Conservation (phyloP, 192 early-diverging fungal genomes). For the Coemansia sp. region DNA sequence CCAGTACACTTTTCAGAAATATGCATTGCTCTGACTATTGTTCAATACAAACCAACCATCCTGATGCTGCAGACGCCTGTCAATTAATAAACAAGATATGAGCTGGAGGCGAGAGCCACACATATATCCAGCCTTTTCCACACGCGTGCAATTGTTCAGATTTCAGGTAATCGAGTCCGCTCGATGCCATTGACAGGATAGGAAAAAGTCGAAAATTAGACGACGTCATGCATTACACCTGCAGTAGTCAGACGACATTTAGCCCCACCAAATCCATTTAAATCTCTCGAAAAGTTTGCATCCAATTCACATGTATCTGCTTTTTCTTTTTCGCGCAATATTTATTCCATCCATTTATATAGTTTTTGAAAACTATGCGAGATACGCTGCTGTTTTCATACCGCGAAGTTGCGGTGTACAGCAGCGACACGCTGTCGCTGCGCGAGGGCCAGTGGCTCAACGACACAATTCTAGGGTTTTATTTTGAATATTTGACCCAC, state of each 20-base stretch:
- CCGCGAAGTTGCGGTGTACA: constrained; percentile 33
- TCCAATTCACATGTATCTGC: neutral
- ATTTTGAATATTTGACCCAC: constrained; percentile 48
- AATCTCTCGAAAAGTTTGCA: neutral
- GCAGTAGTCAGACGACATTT: neutral
- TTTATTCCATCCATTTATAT: constrained; percentile 1
- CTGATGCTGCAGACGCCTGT: neutral
- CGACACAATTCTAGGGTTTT: constrained; percentile 48
- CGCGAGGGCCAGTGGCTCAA: constrained; percentile 42
- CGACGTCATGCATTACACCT: neutral
- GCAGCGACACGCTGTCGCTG: constrained; percentile 32
- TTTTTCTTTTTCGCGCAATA: neutral
- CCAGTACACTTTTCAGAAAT: neutral
- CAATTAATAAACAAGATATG: neutral
- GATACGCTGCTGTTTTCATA: constrained; percentile 29
- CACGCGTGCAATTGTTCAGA: neutral
- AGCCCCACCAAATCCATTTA: neutral
- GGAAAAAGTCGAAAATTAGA: neutral
- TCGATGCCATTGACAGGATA: neutral
- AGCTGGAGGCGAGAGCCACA: neutral
- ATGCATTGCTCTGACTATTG: neutral
- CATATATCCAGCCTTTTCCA: neutral
- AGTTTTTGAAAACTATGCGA: neutral
- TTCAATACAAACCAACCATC: neutral
- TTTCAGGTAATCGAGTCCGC: neutral